A percentile compares a stretch with the other conserved stretches of the same genome.
Conservation (phyloP, 1,284 basidiomycete species). For the Trichosporon sp. region DNA sequence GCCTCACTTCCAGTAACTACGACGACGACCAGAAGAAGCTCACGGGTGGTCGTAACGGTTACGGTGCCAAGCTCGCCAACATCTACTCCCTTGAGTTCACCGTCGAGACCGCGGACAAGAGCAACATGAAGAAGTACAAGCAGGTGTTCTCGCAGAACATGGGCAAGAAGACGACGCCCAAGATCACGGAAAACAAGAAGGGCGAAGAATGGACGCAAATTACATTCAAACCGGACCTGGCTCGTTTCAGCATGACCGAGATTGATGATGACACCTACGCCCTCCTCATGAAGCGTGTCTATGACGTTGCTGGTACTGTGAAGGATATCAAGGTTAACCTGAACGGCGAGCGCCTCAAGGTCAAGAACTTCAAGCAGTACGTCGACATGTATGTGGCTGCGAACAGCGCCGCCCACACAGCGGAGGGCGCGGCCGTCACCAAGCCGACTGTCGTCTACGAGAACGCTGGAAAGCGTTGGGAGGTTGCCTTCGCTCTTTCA, state of each 20-base stretch:
- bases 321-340: slow-evolving; percentile 91
- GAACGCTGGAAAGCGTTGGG: slow-evolving; percentile 77
- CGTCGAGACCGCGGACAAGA: slow-evolving; percentile 95
- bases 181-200: slow-evolving; percentile 86
- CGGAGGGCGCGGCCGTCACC: slow-evolving; percentile 68
- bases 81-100: slow-evolving; percentile 97
- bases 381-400: slow-evolving; percentile 89
- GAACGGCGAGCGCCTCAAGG: slow-evolving; percentile 88
- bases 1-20: slow-evolving; percentile 92
- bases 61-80: slow-evolving; percentile 96
- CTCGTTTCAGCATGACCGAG: slow-evolving; percentile 85
- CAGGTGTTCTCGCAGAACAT: slow-evolving; percentile 96
- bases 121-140: slow-evolving; percentile 84
- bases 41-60: slow-evolving; percentile 97
- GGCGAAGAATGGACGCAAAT: slow-evolving; percentile 93
- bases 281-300: slow-evolving; percentile 91
- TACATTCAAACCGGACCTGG: slow-evolving; percentile 90
- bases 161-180: slow-evolving; percentile 80
- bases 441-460: slow-evolving; percentile 87
- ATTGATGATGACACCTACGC: slow-evolving; percentile 93
- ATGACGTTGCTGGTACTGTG: slow-evolving; percentile 94
- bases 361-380: slow-evolving; percentile 95
- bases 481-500: slow-evolving; percentile 92
- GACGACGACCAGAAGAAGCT: slow-evolving; percentile 99
- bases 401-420: slow-evolving; percentile 63